Base-by-base conservation (phyloP, 2,329 filamentous ascomycete genomes). In the Sordariomycetes sp. region DNA sequence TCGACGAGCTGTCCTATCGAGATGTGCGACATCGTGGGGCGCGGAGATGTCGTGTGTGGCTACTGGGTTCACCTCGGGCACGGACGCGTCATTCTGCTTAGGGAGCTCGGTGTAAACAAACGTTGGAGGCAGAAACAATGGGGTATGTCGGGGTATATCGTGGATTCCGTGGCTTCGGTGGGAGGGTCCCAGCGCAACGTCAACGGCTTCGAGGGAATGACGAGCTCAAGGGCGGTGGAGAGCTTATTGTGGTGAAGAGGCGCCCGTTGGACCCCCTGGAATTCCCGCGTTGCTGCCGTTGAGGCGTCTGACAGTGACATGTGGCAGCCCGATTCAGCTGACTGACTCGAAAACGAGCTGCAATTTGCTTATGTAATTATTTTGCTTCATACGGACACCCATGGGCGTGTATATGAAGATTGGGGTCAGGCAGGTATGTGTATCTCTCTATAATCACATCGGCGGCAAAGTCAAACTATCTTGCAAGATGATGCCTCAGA, bases 1-100 rank as follows among this genome's bases (percentile, higher is more conserved):
- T 85, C 83, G 70, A 97, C 81, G 61, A 80, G 82, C 73, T 94
- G 87, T 65, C 90, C 91, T 60, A 76, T 69, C 65, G 74, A 76
- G 64, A 82, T 74, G 61, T 82, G 79, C 66, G 78, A 74, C 79
- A 82, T 80, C 63, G 65, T 76, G 69, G 55, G n/a, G 57, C 35
- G 34, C 48, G 52, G 52, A 36, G 52, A 53, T 34, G 22, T 50
- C 45, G 22, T 22, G n/a, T 22, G 20, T 24, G 45, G 20, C 20
- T 12, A 24, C 22, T n/a, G 20, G 45, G 20, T 50, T 50, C 45
- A 20, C 45, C 45, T 50, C 45, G 22, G 22, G 20, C 4, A 20
- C 20, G 20, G 20, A 50, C 45, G 45, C 22, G 45, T 50, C 45
- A 50, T 50, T 50, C 45, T 50, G 45, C 7, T 50, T n/a, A 50